Evolutionary conservation across 2,329 filamentous ascomycete genomes (phyloP), one percentile per base, ranked within the genome.

Genomic region (Diatrype stigma): DNA sequence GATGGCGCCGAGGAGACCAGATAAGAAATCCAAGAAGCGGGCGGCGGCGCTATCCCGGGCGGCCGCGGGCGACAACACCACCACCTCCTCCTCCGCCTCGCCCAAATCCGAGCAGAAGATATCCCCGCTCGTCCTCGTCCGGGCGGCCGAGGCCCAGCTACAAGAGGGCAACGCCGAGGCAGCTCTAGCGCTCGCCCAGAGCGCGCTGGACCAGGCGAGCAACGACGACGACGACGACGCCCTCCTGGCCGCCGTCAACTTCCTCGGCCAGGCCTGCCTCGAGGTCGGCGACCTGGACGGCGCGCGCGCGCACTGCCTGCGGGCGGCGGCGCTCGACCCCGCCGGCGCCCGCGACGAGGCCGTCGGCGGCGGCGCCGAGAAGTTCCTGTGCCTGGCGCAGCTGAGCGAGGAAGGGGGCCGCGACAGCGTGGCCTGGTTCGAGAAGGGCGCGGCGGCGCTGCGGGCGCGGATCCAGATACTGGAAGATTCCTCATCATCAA

Each of bases 371-470:
- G 92, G 92, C 1, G 84, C 91, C 0, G 93, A 97, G 66, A 97
- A 96, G 73, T 97, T 96, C 65, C 73, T 97, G 46, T 96, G 92
- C 82, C 77, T 99, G 52, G 94, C 94, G 56, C 94, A 99, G 72
- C 78, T 99, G 63, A 94, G 82, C 66, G 82, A 86, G 53, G 78
- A 86, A 45, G 85, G 85, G 34, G 85, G 85, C 1, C 70, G 76
- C 45, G 83, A 87, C 63, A 86, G 81, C 60, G 80, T 89, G 14
- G 57, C 62, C 48, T 89, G 85, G 85, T 88, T 82, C 63, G 81
- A 86, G 67, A 78, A 76, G 58, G 90, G 92, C 12, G 87, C 89
- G 0, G 75, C 79, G 37, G 84, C 87, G 47, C 75, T 99, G 63
- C 81, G 90, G 64, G 73, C 76, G 56, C 85, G 87, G 67, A 86